phyloP scores from a whole-genome alignment of 345 rosid species.

The Rhizophora apiculata region DNA sequence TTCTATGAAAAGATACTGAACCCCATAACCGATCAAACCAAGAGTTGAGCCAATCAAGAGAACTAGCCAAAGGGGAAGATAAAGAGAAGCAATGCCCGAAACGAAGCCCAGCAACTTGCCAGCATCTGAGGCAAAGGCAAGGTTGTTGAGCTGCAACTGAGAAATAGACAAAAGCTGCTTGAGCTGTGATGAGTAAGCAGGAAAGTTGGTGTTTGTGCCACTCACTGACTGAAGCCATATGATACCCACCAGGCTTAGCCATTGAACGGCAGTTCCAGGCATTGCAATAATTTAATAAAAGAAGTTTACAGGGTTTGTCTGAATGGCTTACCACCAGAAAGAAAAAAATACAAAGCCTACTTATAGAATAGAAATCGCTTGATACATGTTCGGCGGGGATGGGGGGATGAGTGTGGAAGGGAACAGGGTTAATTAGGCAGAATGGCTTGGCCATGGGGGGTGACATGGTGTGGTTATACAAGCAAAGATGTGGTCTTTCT shows the following conservation, averaged over 20 bases:
- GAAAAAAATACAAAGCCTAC: background rate
- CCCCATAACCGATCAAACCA: slow-evolving; percentile 70
- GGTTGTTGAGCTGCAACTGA: slow-evolving; percentile 73
- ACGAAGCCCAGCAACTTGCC: slow-evolving; percentile 85
- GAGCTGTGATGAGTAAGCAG: slow-evolving; percentile 86
- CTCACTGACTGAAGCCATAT: slow-evolving; percentile 78
- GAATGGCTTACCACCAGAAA: background rate
- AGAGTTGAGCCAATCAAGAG: slow-evolving; percentile 65
- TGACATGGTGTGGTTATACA: background rate
- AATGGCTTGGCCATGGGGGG: background rate
- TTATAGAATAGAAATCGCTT: too few species aligned
- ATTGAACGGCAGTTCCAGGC: slow-evolving; percentile 43
- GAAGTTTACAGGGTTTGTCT: background rate
- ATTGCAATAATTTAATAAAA: slow-evolving; percentile 13
- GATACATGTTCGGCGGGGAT: too few species aligned
- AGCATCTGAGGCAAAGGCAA: slow-evolving; percentile 90
- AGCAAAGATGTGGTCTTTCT: background rate
- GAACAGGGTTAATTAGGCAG: background rate
- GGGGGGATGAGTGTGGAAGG: background rate
- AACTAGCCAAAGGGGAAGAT: slow-evolving; percentile 71
- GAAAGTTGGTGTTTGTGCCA: slow-evolving; percentile 82
- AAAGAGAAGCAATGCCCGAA: slow-evolving; percentile 72
- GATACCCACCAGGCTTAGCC: slow-evolving; percentile 73
- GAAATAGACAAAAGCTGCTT: slow-evolving; percentile 68
- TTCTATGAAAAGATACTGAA: slow-evolving; percentile 65